Base-by-base conservation (phyloP, 2,329 filamentous ascomycete genomes). In the Leptodontidium sp. region DNA sequence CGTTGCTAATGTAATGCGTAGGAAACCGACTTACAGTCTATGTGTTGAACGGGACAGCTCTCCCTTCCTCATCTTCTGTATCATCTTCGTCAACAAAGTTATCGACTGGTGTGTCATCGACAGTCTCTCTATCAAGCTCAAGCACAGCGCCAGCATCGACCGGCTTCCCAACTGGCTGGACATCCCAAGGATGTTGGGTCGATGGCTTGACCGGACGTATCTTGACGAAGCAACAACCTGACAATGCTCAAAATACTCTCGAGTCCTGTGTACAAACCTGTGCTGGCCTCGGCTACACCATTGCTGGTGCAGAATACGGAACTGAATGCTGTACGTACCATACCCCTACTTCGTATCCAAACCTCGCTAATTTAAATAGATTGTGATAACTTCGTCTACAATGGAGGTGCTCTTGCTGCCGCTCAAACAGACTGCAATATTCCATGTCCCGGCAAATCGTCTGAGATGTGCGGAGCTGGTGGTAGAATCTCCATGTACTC, bases 241-340 rank as follows among this genome's bases (percentile, higher is more conserved):
- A 76, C 11, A 71, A 66, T 43, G 49, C 68, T n/a, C 66, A 65
- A 6, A 65, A 72, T 40, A 75, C 72, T 11, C 62, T 72, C 7
- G 64, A 75, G 55, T 66, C 64, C n/a, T 76, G 75, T 55, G 68
- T 73, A 11, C 53, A 67, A 89, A 68, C 76, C 17, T 80, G 77
- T 35, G 75, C 75, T 5, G 66, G 59, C 35, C 61, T 66, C 6
- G 74, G 74, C 1, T 78, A 75, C n/a, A 72, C 59, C 0, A 77
- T 77, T 32, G 76, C 78, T 2, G 80, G 80, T 3, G 65, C 78
- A 1, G 79, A 82, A 66, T 82, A 79, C 63, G 73, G 75, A 4
- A 67, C 67, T 0, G 71, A 78, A 66, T 78, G 78, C 47, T 57
- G 38, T 49, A 29, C 29, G 50, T 55, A 1, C 6, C 14, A 21